A percentile compares a stretch with the other conserved stretches of the same genome.
phyloP scores from a whole-genome alignment of 768 basidiomycete genomes.

The Lactifluus hygrophoroides region DNA sequence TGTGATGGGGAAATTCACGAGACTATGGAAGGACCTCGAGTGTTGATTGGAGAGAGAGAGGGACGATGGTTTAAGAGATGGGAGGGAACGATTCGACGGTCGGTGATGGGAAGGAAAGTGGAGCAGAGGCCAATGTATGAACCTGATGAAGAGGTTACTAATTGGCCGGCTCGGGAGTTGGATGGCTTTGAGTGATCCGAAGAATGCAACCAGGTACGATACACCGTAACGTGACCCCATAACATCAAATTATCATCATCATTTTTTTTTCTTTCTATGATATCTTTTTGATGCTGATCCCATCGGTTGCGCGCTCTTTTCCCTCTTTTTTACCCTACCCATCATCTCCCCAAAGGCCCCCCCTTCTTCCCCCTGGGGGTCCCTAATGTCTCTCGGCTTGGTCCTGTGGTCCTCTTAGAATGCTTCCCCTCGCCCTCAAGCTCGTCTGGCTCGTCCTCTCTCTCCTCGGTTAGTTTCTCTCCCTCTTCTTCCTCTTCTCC shows the following conservation, averaged over 20 bases:
- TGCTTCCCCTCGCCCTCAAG: conserved; percentile 17
- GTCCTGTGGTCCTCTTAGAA: too few species aligned
- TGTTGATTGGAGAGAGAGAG: conserved; percentile 53
- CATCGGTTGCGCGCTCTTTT: background rate
- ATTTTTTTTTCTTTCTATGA: too few species aligned
- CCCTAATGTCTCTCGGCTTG: background rate
- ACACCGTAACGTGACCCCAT: too few species aligned
- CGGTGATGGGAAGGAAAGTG: conserved; percentile 33
- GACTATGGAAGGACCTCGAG: conserved; percentile 25
- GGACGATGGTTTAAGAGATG: conserved; percentile 74
- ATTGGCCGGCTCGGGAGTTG: background rate
- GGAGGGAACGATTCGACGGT: conserved; percentile 59
- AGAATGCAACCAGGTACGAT: background rate
- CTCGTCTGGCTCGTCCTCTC: conserved; percentile 17
- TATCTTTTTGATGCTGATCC: background rate
- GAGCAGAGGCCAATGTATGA: conserved; percentile 13
- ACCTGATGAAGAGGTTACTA: conserved; percentile 15
- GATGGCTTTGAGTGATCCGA: conserved; percentile 1
- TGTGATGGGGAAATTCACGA: too few species aligned
- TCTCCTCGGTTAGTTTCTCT: background rate
- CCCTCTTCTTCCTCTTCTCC: background rate
- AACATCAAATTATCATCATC: background rate
- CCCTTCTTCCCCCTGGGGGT: background rate
- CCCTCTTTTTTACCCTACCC: background rate
- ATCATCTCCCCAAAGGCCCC: background rate